Evolutionary conservation across 495 filamentous ascomycete species (phyloP), one percentile per base, ranked within the genome.

Genomic region (Podospora comata): DNA sequence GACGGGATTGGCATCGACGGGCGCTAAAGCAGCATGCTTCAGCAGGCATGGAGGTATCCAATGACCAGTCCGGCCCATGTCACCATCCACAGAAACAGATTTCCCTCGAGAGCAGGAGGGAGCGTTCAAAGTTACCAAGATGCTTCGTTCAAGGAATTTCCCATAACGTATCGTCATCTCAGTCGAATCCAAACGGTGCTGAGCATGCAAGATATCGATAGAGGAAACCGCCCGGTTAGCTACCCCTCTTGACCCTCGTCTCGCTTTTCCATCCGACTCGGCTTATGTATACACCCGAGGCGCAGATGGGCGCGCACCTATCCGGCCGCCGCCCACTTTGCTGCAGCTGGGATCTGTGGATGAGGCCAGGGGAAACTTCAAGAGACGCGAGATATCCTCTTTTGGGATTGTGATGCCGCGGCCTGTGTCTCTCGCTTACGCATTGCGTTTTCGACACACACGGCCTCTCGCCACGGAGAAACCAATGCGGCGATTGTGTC

Each of bases 1-100:
- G 27, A 57, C 39, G 39, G 59, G 62, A 53, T 48, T 48, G 39
- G 15, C 39, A 48, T 56, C 60, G 57, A 53, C 65, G 66, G 65
- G 69, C 65, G 68, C 61, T 65, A 70, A 70, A 26, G 39, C 54
- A 28, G 48, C 48, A 55, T 54, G 55, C 30, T 7, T 19, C 54
- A 18, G 48, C 54, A 44, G 26, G 13, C 60, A 23, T 23, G 23
- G 23, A 61, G 59, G 26, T 55, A 5, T 26, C 7, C 54, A 23
- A 27, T 57, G 39, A 48, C 62, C 34, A 23, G 13, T 27, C 55
- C 48, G 1, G 32, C 23, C 15, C 18, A 18, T 58, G 55, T 58
- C 55, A 19, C n/a, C 55, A 58, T 15, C 5, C 11, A n/a, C 54
- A 6, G 39, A 13, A 11, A 48, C 39, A 6, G 39, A 16, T 13